phyloP scores from a whole-genome alignment of 2,329 filamentous ascomycete genomes.

The Plectosphaerella cucumerina region DNA sequence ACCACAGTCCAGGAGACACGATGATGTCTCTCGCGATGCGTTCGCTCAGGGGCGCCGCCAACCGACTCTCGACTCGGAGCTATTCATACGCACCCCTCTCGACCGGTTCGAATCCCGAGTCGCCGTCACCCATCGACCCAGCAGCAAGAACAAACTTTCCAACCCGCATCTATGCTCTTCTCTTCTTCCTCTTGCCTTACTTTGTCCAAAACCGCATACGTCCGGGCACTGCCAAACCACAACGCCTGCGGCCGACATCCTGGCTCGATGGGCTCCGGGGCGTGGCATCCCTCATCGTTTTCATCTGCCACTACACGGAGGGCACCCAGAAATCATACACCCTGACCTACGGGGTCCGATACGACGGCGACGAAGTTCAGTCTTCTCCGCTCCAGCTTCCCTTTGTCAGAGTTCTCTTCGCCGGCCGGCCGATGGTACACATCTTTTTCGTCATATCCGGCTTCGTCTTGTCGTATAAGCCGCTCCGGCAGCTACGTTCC shows the following conservation, averaged over 20 bases:
- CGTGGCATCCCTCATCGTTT: slow-evolving; percentile 42
- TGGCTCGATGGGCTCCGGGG: slow-evolving; percentile 48
- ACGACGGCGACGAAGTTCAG: slow-evolving; percentile 21
- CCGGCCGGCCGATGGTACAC: slow-evolving; percentile 43
- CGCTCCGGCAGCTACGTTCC: slow-evolving; percentile 34
- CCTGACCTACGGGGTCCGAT: slow-evolving; percentile 27
- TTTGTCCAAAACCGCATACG: slow-evolving; percentile 25
- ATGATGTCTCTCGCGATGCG: slow-evolving; percentile 12
- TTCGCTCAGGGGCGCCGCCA: slow-evolving; percentile 11
- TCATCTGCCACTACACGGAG: slow-evolving; percentile 42
- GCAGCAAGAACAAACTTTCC: slow-evolving; percentile 2
- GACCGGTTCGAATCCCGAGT: neutral
- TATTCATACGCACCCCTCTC: slow-evolving; percentile 6
- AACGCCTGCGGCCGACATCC: slow-evolving; percentile 33
- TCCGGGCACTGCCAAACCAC: slow-evolving; percentile 13
- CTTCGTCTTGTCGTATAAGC: slow-evolving; percentile 40
- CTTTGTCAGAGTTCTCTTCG: slow-evolving; percentile 36
- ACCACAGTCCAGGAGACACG: neutral
- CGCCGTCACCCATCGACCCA: slow-evolving; percentile 3
- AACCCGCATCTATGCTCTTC: slow-evolving; percentile 7
- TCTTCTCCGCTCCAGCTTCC: slow-evolving; percentile 37
- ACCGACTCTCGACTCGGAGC: slow-evolving; percentile 7
- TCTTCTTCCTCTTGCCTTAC: slow-evolving; percentile 23
- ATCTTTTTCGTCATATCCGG: slow-evolving; percentile 50
- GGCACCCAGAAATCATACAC: slow-evolving; percentile 29